Conservation (phyloP, 2,329 filamentous ascomycete species). For the Mycogone perniciosa region DNA sequence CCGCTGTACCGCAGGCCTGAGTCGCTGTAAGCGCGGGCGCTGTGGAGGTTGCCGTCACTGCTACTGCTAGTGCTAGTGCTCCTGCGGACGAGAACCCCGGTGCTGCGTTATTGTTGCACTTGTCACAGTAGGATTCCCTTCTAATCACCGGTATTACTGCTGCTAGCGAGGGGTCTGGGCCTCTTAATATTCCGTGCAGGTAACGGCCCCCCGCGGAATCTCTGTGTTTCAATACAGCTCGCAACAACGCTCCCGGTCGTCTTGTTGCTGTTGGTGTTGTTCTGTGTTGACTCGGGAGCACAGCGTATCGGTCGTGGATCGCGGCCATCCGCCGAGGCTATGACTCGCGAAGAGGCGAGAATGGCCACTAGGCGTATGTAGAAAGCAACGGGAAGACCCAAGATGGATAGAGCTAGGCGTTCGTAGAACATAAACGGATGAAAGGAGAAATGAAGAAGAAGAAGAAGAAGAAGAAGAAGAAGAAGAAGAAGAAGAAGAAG, state of each 20-base stretch:
- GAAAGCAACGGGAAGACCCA: background rate
- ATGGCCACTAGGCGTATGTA: background rate
- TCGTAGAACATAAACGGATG: background rate
- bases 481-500: background rate
- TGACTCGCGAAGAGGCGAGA: background rate
- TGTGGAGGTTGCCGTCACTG: background rate
- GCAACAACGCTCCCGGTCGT: slow-evolving; percentile 13
- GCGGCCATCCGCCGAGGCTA: slow-evolving; percentile 11
- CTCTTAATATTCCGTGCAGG: background rate
- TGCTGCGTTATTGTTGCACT: background rate
- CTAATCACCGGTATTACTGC: background rate
- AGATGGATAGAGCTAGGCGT: background rate
- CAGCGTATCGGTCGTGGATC: slow-evolving; percentile 11
- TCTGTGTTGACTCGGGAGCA: slow-evolving; percentile 10
- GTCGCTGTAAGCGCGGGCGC: no score
- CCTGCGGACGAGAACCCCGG: background rate
- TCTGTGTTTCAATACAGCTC: slow-evolving; percentile 12
- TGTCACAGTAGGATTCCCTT: background rate
- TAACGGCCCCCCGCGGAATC: slow-evolving; percentile 7
- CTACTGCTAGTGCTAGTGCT: background rate
- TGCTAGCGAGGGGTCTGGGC: background rate
- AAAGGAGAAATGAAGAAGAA: background rate
- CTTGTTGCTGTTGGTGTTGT: background rate
- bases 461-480: background rate
- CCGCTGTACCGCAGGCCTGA: background rate